Conservation (phyloP, 306 rosid species). For the Dryas octopetala region DNA sequence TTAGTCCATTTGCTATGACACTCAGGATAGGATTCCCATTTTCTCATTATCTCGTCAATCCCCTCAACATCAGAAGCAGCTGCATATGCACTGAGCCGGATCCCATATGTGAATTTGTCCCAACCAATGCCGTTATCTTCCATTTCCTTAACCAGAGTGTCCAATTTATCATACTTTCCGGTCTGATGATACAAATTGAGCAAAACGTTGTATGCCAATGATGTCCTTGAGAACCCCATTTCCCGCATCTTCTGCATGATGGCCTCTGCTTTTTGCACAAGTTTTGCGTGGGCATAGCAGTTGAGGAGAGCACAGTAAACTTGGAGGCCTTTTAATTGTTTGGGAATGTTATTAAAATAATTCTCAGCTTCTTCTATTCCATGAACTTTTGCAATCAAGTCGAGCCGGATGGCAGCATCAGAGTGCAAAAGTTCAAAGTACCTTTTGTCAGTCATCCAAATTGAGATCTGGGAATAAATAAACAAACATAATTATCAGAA, state of each 20-base stretch:
- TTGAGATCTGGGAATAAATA: constrained; percentile 16
- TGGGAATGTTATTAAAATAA: constrained; percentile 29
- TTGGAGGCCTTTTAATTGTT: constrained; percentile 5
- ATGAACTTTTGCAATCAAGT: constrained; percentile 34
- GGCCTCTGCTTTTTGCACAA: constrained; percentile 31
- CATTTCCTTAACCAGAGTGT: constrained; percentile 29
- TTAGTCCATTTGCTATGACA: constrained; percentile 3
- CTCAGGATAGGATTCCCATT: constrained; percentile 14
- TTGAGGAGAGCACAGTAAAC: constrained; percentile 27
- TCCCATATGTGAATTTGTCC: constrained; percentile 20
- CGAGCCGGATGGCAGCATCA: constrained; percentile 21
- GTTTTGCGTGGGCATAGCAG: constrained; percentile 22
- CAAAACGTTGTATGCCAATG: constrained; percentile 18
- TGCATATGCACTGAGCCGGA: constrained; percentile 24
- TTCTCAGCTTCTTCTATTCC: constrained; percentile 32
- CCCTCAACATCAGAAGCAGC: constrained; percentile 22
- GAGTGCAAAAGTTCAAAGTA: background rate
- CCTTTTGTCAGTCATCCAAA: constrained; percentile 32
- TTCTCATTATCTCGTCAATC: constrained; percentile 11
- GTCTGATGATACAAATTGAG: constrained; percentile 22
- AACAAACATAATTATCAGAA: background rate
- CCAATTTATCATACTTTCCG: constrained; percentile 26
- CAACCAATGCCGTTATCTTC: constrained; percentile 17
- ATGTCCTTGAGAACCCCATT: constrained; percentile 9
- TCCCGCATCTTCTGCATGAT: constrained; percentile 31